Evolutionary conservation across 306 rosid genomes (phyloP).

Genomic region (Medicago truncatula): DNA sequence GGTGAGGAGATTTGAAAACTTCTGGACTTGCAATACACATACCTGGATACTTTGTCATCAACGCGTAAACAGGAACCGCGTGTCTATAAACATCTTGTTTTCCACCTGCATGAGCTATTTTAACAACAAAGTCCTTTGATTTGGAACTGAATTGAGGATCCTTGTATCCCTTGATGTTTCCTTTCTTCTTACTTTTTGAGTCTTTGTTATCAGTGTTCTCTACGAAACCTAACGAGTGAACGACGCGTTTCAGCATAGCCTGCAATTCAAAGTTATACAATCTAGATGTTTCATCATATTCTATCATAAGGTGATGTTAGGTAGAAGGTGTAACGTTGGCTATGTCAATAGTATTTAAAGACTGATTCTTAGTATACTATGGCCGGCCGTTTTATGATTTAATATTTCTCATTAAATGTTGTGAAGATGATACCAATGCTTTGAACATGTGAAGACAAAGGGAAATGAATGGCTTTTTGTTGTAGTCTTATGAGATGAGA

Average conservation of each 20-base stretch:
- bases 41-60: slow-evolving; percentile 74
- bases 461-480: slow-evolving; percentile 37
- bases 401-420: slow-evolving; percentile 29
- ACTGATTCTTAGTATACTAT: slow-evolving; percentile 41
- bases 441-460: slow-evolving; percentile 35
- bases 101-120: slow-evolving; percentile 70
- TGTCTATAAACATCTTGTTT: slow-evolving; percentile 56
- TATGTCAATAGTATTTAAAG: slow-evolving; percentile 28
- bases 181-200: slow-evolving; percentile 36
- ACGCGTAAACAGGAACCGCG: slow-evolving; percentile 55
- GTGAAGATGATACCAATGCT: slow-evolving; percentile 55
- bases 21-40: slow-evolving; percentile 67
- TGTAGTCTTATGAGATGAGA: slow-evolving; percentile 38
- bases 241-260: slow-evolving; percentile 64
- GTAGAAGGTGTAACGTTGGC: slow-evolving; percentile 42
- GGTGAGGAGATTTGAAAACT: slow-evolving; percentile 69
- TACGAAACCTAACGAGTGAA: slow-evolving; percentile 50
- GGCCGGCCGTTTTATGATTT: slow-evolving; percentile 53
- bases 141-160: slow-evolving; percentile 36
- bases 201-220: slow-evolving; percentile 33
- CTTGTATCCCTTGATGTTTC: slow-evolving; percentile 23
- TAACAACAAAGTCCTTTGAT: slow-evolving; percentile 58
- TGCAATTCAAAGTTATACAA: slow-evolving; percentile 21
- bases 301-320: slow-evolving; percentile 30
- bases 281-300: slow-evolving; percentile 50